Percentiles rank a stretch among this genome's conserved stretches.
Conservation (phyloP, 176 grass and related monocot genomes). For the Aegilops tauschii region DNA sequence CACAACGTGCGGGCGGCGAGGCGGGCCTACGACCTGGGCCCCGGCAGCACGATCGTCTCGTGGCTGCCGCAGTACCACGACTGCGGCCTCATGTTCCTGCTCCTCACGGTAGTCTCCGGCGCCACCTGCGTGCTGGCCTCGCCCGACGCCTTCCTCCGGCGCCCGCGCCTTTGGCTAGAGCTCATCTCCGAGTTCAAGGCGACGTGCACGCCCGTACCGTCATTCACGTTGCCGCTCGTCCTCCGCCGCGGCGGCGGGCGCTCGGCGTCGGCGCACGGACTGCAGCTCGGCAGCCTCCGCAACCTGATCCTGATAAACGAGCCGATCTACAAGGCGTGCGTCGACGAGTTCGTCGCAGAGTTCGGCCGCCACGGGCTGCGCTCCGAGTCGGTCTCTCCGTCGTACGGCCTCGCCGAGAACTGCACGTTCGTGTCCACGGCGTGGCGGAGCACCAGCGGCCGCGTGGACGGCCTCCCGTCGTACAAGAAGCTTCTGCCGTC, state of each 20-base stretch:
- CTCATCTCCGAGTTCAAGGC: constrained; percentile 54
- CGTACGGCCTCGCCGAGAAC: constrained; percentile 63
- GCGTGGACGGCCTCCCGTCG: background rate
- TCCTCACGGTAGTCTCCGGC: constrained; percentile 54
- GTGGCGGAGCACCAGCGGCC: constrained; percentile 12
- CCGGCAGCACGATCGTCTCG: constrained; percentile 48
- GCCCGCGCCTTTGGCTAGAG: constrained; percentile 54
- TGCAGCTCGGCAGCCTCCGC: constrained; percentile 42
- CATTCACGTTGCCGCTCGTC: constrained; percentile 54
- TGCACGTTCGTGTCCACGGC: constrained; percentile 70
- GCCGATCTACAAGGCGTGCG: constrained; percentile 39
- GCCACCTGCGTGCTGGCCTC: constrained; percentile 50
- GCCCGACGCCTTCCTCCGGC: constrained; percentile 33
- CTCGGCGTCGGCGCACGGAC: background rate
- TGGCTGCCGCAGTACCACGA: constrained; percentile 70
- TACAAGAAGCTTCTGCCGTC: constrained; percentile 55
- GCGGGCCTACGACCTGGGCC: constrained; percentile 41
- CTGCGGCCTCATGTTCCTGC: constrained; percentile 70
- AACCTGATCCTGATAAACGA: constrained; percentile 71
- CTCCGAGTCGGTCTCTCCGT: constrained; percentile 36
- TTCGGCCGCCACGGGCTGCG: constrained; percentile 26
- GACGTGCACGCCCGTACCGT: constrained; percentile 58
- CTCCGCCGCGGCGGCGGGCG: constrained; percentile 26
- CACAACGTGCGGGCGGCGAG: constrained; percentile 57
- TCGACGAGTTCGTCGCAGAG: constrained; percentile 48